Percentiles rank a stretch among this genome's conserved stretches.
These are phyloP conservation scores for Multifurca ochricompacta DNA, from an alignment of 768 basidiomycete genomes.

Conservation along the genomic window DNA sequence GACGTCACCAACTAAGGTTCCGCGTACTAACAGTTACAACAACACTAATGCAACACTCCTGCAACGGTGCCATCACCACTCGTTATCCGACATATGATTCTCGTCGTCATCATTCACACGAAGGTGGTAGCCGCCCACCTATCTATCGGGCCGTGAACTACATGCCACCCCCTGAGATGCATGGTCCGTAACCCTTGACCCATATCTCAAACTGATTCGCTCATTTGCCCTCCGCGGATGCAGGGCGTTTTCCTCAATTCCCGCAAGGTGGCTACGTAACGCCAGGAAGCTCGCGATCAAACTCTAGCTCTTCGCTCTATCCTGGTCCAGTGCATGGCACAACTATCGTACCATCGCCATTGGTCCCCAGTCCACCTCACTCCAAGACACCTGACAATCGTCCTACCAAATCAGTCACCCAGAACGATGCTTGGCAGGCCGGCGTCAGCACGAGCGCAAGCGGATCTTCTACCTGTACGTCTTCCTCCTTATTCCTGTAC, in stretches of 20 bases:
- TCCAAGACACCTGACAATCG: conserved; percentile 31
- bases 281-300: conserved; percentile 42
- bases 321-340: conserved; percentile 30
- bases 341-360: conserved; percentile 15
- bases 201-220: conserved; percentile 15
- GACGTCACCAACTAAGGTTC: conserved; percentile 12
- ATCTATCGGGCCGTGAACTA: conserved; percentile 8
- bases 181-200: conserved; percentile 21
- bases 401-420: conserved; percentile 35
- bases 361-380: conserved; percentile 13
- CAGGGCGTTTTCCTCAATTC: conserved; percentile 14
- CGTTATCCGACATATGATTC: conserved; percentile 21
- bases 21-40: conserved; percentile 12
- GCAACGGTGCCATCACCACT: conserved; percentile 20
- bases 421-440: conserved; percentile 41
- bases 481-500: background rate
- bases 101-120: conserved; percentile 18
- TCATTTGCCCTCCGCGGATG: conserved; percentile 18
- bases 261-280: conserved; percentile 25
- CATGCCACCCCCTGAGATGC: conserved; percentile 8
- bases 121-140: conserved; percentile 13
- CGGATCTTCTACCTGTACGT: conserved; percentile 37
- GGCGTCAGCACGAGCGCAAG: conserved; percentile 31
- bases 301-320: conserved; percentile 42
- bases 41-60: conserved; percentile 3